phyloP scores from a whole-genome alignment of 768 basidiomycete species.

The Lentinula sp. region DNA sequence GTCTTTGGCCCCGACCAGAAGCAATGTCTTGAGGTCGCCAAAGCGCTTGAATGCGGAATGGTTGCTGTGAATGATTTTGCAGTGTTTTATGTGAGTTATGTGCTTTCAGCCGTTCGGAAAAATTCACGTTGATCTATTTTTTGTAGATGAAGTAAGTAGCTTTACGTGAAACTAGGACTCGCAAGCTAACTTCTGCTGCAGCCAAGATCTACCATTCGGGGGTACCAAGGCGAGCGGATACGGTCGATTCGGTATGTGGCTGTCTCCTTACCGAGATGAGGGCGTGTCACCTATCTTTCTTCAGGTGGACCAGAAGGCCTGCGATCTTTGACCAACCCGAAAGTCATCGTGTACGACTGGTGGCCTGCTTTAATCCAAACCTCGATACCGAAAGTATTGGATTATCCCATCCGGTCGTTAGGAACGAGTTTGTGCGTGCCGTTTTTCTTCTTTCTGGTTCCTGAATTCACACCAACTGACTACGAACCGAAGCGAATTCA shows the following conservation, averaged over 20 bases:
- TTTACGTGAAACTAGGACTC: constrained; percentile 9
- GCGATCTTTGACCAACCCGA: constrained; percentile 79
- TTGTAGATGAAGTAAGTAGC: constrained; percentile 58
- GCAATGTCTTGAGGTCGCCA: constrained; percentile 75
- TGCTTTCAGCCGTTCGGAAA: not conserved
- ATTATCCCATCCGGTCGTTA: constrained; percentile 79
- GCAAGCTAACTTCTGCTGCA: constrained; percentile 17
- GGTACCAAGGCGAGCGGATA: constrained; percentile 90
- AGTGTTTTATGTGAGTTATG: constrained; percentile 66
- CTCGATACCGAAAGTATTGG: constrained; percentile 75
- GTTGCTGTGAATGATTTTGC: constrained; percentile 95
- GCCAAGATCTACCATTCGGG: constrained; percentile 93
- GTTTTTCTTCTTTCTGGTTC: not conserved
- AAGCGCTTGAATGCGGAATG: constrained; percentile 88
- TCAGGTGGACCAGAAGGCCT: constrained; percentile 91
- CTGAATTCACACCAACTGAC: not conserved
- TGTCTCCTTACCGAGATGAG: constrained; percentile 4
- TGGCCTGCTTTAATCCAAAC: constrained; percentile 84
- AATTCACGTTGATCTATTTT: constrained; percentile 1
- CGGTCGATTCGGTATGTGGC: constrained; percentile 75
- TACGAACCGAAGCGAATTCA: constrained; percentile 37
- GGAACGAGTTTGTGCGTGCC: constrained; percentile 63
- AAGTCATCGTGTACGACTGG: constrained; percentile 81
- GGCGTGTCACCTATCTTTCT: not conserved
- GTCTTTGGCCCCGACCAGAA: constrained; percentile 88